Conservation (phyloP, 1,284 basidiomycete species). For the Boletus holoroseus region DNA sequence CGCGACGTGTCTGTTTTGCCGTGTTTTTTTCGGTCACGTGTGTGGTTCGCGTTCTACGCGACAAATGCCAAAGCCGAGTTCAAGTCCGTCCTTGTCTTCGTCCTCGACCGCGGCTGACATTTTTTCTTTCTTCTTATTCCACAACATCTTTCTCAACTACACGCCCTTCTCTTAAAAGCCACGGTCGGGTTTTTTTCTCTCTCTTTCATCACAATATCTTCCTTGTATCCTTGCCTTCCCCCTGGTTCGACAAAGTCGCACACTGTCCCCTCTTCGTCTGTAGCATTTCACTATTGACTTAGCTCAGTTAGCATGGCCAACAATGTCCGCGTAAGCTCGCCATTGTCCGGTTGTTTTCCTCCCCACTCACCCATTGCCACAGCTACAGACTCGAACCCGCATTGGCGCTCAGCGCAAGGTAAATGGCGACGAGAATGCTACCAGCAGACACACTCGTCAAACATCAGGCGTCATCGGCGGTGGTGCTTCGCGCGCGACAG, state of each 20-base stretch:
- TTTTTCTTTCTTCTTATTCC: constrained; percentile 13
- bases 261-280: constrained; percentile 22
- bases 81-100: constrained; percentile 12
- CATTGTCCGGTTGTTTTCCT: constrained; percentile 3
- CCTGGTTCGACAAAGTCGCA: constrained; percentile 16
- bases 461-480: constrained; percentile 43
- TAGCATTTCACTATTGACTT: constrained; percentile 34
- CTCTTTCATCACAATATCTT: constrained; percentile 24
- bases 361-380: constrained; percentile 5
- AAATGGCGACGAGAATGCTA: constrained; percentile 66
- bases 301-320: constrained; percentile 46
- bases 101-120: constrained; percentile 30
- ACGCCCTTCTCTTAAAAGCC: constrained; percentile 19
- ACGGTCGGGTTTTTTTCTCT: constrained; percentile 21
- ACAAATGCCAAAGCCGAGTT: constrained; percentile 11
- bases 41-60: constrained; percentile 36
- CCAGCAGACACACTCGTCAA: constrained; percentile 57
- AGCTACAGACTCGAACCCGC: constrained; percentile 38
- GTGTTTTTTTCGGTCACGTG: constrained; percentile 32
- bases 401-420: constrained; percentile 52
- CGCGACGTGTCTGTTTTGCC: constrained; percentile 35
- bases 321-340: constrained; percentile 47
- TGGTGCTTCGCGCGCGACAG: constrained; percentile 46
- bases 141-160: constrained; percentile 1
- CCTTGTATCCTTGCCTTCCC: constrained; percentile 19